phyloP scores from a whole-genome alignment of 306 rosid species.

The Begonia loranthoides region DNA sequence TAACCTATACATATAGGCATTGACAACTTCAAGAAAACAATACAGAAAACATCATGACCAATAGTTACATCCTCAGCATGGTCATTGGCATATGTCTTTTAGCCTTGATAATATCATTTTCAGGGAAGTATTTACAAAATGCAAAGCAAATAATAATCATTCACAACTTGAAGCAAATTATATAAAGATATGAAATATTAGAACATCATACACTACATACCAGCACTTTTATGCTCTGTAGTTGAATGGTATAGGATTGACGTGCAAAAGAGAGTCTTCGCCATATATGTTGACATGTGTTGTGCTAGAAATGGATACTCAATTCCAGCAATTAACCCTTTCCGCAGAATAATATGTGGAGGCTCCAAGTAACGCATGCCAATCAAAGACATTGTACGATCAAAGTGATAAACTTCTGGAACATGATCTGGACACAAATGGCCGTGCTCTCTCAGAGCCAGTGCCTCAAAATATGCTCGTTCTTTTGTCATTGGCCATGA shows the following conservation, averaged over 20 bases:
- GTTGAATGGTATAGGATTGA: slow-evolving; percentile 60
- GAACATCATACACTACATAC: slow-evolving; percentile 14
- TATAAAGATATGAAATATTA: background rate
- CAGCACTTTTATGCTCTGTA: slow-evolving; percentile 54
- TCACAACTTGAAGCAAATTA: no score
- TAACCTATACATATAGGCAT: no score
- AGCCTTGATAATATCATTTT: no score
- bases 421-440: slow-evolving; percentile 44
- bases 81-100: no score
- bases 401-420: slow-evolving; percentile 77
- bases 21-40: no score
- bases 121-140: no score
- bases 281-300: slow-evolving; percentile 64
- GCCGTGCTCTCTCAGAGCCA: slow-evolving; percentile 29
- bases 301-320: slow-evolving; percentile 61
- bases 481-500: slow-evolving; percentile 93
- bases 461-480: slow-evolving; percentile 67
- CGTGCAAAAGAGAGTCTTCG: slow-evolving; percentile 57
- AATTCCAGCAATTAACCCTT: slow-evolving; percentile 68
- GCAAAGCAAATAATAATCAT: no score
- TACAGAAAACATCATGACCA: no score
- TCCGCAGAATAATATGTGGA: slow-evolving; percentile 70
- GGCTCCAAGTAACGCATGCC: slow-evolving; percentile 83
- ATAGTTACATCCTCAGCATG: no score
- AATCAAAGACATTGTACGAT: slow-evolving; percentile 66